Conservation (phyloP, 2,329 filamentous ascomycete genomes). For the Exophiala xenobiotica region DNA sequence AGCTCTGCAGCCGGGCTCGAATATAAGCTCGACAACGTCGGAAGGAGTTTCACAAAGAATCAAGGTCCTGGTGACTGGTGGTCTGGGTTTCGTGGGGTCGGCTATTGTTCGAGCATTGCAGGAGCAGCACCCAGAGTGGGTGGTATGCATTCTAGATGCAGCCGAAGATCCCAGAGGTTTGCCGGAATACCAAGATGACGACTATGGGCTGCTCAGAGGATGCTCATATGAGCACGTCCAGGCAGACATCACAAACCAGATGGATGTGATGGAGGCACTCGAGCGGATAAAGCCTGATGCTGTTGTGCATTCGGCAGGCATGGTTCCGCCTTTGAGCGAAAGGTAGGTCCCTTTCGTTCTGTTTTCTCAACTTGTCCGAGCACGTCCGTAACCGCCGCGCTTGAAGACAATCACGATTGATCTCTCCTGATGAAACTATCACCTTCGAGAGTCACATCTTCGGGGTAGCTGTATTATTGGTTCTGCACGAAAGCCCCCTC, state of each 20-base stretch:
- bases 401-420: too few species aligned
- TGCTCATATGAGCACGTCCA: slow-evolving; percentile 19
- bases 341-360: slow-evolving; percentile 25
- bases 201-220: slow-evolving; percentile 9
- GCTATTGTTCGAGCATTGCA: slow-evolving; percentile 39
- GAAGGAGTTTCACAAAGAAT: not conserved
- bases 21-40: not conserved
- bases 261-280: slow-evolving; percentile 38
- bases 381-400: too few species aligned
- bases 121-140: slow-evolving; percentile 39
- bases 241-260: slow-evolving; percentile 36
- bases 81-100: slow-evolving; percentile 42
- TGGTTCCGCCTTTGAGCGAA: slow-evolving; percentile 42
- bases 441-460: too few species aligned
- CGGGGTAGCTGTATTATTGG: too few species aligned
- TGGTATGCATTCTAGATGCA: slow-evolving; percentile 40
- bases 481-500: too few species aligned
- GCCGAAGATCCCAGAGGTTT: slow-evolving; percentile 12
- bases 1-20: not conserved
- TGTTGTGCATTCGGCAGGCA: slow-evolving; percentile 56
- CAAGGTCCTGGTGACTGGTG: slow-evolving; percentile 39
- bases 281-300: slow-evolving; percentile 45
- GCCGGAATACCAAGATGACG: slow-evolving; percentile 1
- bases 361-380: too few species aligned
- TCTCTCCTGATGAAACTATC: too few species aligned